A percentile compares a stretch with the other conserved stretches of the same genome.
phyloP scores from a whole-genome alignment of 2,329 filamentous ascomycete genomes.

The Neocatenulostroma microsporum region DNA sequence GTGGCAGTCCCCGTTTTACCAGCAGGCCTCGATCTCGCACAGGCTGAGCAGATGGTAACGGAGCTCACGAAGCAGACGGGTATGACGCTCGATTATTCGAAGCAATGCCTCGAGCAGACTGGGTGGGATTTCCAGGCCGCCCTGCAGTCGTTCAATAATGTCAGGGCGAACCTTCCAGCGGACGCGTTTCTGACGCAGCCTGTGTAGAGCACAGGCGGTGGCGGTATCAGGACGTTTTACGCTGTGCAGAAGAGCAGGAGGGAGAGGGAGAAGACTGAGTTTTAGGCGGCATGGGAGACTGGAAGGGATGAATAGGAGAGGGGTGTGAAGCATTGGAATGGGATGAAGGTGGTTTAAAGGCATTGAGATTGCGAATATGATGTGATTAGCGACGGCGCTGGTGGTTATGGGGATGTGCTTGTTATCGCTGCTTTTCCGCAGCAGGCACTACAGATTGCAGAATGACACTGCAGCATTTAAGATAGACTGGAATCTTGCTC shows the following conservation, averaged over 20 bases:
- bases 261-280: not conserved
- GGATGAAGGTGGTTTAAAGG: not conserved
- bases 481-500: too few species aligned
- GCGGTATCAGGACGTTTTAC: slow-evolving; percentile 2
- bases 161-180: slow-evolving; percentile 50
- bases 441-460: too few species aligned
- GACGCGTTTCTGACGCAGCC: slow-evolving; percentile 30
- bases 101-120: slow-evolving; percentile 71
- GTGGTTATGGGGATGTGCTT: too few species aligned
- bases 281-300: not conserved
- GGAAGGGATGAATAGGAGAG: too few species aligned
- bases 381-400: slow-evolving; percentile 5
- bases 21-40: slow-evolving; percentile 20
- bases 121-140: slow-evolving; percentile 75
- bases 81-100: slow-evolving; percentile 71
- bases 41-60: slow-evolving; percentile 49
- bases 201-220: slow-evolving; percentile 3
- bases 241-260: slow-evolving; percentile 1
- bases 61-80: slow-evolving; percentile 70
- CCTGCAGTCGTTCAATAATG: slow-evolving; percentile 63
- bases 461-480: too few species aligned
- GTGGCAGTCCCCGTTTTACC: slow-evolving; percentile 18
- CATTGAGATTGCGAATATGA: not conserved
- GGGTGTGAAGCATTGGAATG: too few species aligned
- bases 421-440: not conserved